Evolutionary conservation across 2,329 filamentous ascomycete genomes (phyloP), one percentile per base, ranked within the genome.

Genomic region (Arthrinium puccinioides): DNA sequence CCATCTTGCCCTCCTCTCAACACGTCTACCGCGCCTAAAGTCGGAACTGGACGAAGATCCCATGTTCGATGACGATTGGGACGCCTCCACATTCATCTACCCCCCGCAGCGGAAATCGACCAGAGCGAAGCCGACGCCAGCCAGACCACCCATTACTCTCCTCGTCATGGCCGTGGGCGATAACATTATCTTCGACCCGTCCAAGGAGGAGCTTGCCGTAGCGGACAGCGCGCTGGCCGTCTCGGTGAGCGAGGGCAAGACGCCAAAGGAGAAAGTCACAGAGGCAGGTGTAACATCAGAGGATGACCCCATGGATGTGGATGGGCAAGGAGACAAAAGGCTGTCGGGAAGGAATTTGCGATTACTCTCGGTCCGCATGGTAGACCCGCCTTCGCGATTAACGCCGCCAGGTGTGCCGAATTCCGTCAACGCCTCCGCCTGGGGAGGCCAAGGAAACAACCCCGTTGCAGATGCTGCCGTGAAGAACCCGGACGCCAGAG

Each of bases 51-150:
- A 97, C 63, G 92, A 98, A 65, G 92, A 98, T 51, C 92, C 92
- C 10, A 81, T 96, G 56, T 98, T 98, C 63, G 84, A 96, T 65
- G 92, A 98, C 63, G 92, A 98, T 66, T 98, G 92, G 92, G 87
- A 84, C 46, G 84, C 84, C 13, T 81, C 88, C 1, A 72, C 78
- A 14, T 81, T 79, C 40, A 67, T 98, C 21, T 98, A 94, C 64
- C 74, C 80, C 2, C 72, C 71, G 41, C 56, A 61, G 11, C 52
- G 49, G 23, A 51, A 36, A 52, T 48, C 33, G 9, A 4, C 21
- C 16, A 48, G 55, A 0, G 56, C 67, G 9, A 10, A 19, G 3
- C 14, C 16, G 11, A 13, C 7, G 10, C 10, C 19, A 4, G 27
- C 28, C 9, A 76, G 82, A 33, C 92, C 92, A 5, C 88, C 92